Evolutionary conservation across 2,329 filamentous ascomycete genomes (phyloP).

Genomic region (Talaromyces rugulosus): DNA sequence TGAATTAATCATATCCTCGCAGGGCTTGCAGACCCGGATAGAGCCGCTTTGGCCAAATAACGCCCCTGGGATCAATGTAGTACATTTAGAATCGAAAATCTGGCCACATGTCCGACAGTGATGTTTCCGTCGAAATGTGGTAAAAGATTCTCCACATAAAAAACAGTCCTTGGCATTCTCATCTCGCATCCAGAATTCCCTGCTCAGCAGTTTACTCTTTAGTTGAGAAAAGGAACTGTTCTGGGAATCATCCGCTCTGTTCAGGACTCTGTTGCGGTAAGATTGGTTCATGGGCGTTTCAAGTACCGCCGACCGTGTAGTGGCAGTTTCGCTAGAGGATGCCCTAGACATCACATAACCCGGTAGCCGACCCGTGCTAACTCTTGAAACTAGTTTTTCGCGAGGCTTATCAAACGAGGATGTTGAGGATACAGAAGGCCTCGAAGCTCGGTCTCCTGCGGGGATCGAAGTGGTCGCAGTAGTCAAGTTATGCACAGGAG

Average conservation of each 20-base stretch:
- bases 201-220: slow-evolving; percentile 81
- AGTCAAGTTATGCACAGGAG: slow-evolving; percentile 27
- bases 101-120: slow-evolving; percentile 95
- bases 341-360: slow-evolving; percentile 39
- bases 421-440: slow-evolving; percentile 24
- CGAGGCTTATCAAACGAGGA: slow-evolving; percentile 21
- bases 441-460: slow-evolving; percentile 25
- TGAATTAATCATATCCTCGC: slow-evolving; percentile 83
- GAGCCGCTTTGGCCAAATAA: slow-evolving; percentile 82
- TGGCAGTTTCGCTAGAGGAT: slow-evolving; percentile 39
- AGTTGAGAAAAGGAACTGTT: slow-evolving; percentile 56
- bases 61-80: slow-evolving; percentile 79
- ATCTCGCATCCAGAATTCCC: slow-evolving; percentile 99
- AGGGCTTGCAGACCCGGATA: slow-evolving; percentile 87
- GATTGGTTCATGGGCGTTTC: slow-evolving; percentile 17
- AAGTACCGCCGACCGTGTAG: slow-evolving; percentile 40
- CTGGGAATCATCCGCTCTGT: slow-evolving; percentile 18
- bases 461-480: slow-evolving; percentile 26
- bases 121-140: slow-evolving; percentile 91
- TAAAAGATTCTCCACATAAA: slow-evolving; percentile 82
- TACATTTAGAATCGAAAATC: slow-evolving; percentile 97
- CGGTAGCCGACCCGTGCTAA: slow-evolving; percentile 44
- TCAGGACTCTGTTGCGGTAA: slow-evolving; percentile 17
- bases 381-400: slow-evolving; percentile 33
- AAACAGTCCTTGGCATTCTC: slow-evolving; percentile 98